phyloP scores from a whole-genome alignment of 495 filamentous ascomycete species.

The Lepidopterella palustris region DNA sequence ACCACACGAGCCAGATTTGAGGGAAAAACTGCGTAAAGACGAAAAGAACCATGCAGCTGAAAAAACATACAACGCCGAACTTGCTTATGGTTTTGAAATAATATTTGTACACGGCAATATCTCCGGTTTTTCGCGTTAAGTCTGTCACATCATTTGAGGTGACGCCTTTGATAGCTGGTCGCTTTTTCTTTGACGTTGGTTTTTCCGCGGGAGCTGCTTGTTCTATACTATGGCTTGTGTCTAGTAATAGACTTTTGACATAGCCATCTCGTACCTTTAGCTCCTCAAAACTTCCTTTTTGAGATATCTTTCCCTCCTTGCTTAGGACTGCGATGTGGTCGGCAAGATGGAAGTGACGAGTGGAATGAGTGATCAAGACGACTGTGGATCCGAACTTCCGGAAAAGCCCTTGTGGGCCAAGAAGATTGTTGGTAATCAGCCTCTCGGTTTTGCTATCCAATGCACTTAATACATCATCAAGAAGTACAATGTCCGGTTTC shows the following conservation, averaged over 20 bases:
- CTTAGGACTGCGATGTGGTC: slow-evolving; percentile 25
- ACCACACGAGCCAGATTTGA: slow-evolving; percentile 4
- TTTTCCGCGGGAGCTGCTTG: background rate
- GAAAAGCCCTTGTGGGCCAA: background rate
- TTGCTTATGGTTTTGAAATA: slow-evolving; percentile 26
- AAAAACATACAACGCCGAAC: slow-evolving; percentile 27
- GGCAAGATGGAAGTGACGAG: slow-evolving; percentile 5
- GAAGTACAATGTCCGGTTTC: slow-evolving; percentile 35
- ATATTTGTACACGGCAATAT: slow-evolving; percentile 28
- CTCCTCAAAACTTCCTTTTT: slow-evolving; percentile 20
- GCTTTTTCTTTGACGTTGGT: background rate
- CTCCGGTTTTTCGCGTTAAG: slow-evolving; percentile 20
- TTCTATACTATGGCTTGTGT: background rate
- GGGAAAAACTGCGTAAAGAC: slow-evolving; percentile 25
- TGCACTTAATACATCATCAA: slow-evolving; percentile 39
- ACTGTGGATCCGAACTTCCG: background rate
- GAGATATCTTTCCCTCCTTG: slow-evolving; percentile 9
- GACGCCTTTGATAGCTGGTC: slow-evolving; percentile 2
- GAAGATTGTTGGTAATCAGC: background rate
- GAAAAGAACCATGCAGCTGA: slow-evolving; percentile 31
- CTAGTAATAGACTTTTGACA: slow-evolving; percentile 1
- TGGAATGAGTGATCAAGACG: background rate
- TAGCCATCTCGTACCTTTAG: slow-evolving; percentile 7
- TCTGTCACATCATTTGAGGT: background rate
- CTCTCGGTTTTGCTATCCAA: slow-evolving; percentile 22